Base-by-base conservation (phyloP, 345 rosid species). In the Populus deltoides region DNA sequence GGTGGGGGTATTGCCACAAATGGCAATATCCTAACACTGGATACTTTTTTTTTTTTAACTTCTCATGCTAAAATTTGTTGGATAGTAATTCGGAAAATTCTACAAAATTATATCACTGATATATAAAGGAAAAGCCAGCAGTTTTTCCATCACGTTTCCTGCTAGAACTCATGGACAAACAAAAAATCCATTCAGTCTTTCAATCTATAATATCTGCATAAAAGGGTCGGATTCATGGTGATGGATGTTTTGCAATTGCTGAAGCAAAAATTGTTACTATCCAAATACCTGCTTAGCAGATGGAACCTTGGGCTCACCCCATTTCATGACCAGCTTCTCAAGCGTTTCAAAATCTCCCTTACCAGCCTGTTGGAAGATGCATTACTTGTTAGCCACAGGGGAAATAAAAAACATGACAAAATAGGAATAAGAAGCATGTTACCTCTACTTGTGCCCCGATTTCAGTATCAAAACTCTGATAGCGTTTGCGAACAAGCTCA, bases 281-380 rank as follows among this genome's bases (percentile, higher is more conserved):
- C 41, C 43, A n/a, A 59, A 75, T 90, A 94, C 99, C 98, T 95
- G 99, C 87, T 95, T 93, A 36, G 90, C 99, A 71, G 98, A 93
- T 77, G 97, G 77, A 81, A 95, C 98, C 81, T 88, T 88, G 72
- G 93, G 96, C 80, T 93, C 97, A 10, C 97, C 97, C 92, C 94
- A 83, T 82, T 95, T 96, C 77, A 83, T 80, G 77, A 87, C 98
- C 83, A 87, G 86, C 90, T 92, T 92, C 90, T 95, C 99, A 16
- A 95, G 94, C 79, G 86, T 75, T 73, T 93, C 98, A 49, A 92
- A 93, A 85, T 89, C 98, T 20, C 86, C 98, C 83, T 88, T 87
- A 16, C 97, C 95, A 81, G 92, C 93, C 93, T 90, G 86, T 80
- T 70, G 9, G n/a, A 41, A 71, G 61, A 68, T 39, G 70, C 47